Evolutionary conservation across 371 early-diverging fungal genomes (phyloP).

Genomic region (Coemansia sp.): DNA sequence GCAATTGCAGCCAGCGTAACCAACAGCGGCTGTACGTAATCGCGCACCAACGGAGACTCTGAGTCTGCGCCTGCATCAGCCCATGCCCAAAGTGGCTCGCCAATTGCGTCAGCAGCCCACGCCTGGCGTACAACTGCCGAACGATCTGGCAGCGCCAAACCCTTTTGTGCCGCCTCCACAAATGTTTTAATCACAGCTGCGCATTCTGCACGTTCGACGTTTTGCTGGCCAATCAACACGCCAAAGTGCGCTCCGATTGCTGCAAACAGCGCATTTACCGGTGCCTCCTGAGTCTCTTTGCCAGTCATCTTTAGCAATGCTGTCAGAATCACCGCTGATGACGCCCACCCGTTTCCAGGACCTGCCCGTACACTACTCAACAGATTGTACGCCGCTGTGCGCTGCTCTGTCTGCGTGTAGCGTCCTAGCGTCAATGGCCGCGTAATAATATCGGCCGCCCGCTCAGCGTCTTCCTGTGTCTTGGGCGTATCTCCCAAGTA

Average conservation of each 20-base stretch:
- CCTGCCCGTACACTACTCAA: constrained; percentile 59
- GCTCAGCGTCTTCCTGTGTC: constrained; percentile 16
- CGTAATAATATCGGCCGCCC: constrained; percentile 31
- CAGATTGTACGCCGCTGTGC: constrained; percentile 60
- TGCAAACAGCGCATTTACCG: constrained; percentile 63
- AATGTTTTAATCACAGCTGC: constrained; percentile 56
- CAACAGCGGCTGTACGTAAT: constrained; percentile 19
- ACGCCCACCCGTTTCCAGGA: constrained; percentile 57
- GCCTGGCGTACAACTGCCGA: constrained; percentile 33
- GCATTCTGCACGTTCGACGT: constrained; percentile 60
- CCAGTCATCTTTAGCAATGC: constrained; percentile 63
- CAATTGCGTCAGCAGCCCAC: constrained; percentile 36
- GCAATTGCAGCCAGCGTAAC: constrained; percentile 57
- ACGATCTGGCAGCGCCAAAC: constrained; percentile 49
- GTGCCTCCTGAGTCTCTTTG: constrained; percentile 80
- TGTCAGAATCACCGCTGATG: constrained; percentile 60
- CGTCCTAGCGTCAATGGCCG: constrained; percentile 34
- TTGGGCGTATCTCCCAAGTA: constrained; percentile 17
- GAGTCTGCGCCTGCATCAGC: neutral
- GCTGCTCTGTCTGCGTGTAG: constrained; percentile 58
- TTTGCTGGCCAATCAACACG: constrained; percentile 57
- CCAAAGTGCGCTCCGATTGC: constrained; percentile 66
- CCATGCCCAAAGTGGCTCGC: constrained; percentile 53
- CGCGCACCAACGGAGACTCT: constrained; percentile 3
- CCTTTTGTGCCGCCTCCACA: constrained; percentile 56